Evolutionary conservation across 2,329 filamentous ascomycete genomes (phyloP).

Genomic region (Clonostachys rosea): DNA sequence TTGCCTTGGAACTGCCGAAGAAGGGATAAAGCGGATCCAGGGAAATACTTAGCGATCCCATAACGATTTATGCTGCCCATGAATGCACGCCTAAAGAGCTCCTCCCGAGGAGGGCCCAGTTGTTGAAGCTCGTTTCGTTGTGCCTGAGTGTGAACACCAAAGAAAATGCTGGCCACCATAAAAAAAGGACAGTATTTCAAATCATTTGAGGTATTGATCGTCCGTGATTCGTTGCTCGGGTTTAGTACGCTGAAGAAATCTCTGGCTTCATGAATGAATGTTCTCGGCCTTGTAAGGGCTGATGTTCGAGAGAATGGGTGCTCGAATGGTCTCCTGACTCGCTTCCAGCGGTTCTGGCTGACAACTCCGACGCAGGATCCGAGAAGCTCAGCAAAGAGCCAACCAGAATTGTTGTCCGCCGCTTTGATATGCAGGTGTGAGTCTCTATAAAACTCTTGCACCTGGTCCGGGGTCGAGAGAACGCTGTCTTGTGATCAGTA

Average conservation of each 20-base stretch:
- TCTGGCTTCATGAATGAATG: too few relatives aligned
- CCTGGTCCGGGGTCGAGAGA: slow-evolving; percentile 22
- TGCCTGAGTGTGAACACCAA: slow-evolving; percentile 13
- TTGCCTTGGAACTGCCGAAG: too few relatives aligned
- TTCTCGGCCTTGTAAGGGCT: too few relatives aligned
- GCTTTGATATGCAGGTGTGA: slow-evolving; percentile 37
- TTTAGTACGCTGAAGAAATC: too few relatives aligned
- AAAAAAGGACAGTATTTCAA: slow-evolving; percentile 26
- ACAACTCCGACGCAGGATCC: slow-evolving; percentile 36
- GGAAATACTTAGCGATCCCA: too few relatives aligned
- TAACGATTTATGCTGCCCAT: slow-evolving; percentile 17
- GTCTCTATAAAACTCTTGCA: slow-evolving; percentile 31
- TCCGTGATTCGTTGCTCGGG: too few relatives aligned
- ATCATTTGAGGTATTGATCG: slow-evolving; percentile 4
- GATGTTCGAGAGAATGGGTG: slow-evolving; percentile 6
- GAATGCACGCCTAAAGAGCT: slow-evolving; percentile 22
- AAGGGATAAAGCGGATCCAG: too few relatives aligned
- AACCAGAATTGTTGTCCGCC: slow-evolving; percentile 31
- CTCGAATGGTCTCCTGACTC: slow-evolving; percentile 10
- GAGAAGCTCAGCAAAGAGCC: slow-evolving; percentile 27
- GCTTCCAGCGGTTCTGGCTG: slow-evolving; percentile 20
- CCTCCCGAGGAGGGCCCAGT: slow-evolving; percentile 5
- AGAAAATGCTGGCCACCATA: slow-evolving; percentile 28
- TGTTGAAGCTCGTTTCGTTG: slow-evolving; percentile 8
- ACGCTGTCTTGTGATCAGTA: slow-evolving; percentile 10